Evolutionary conservation across 225 moss, liverwort and hornwort genomes (phyloP), one percentile per base, ranked within the genome.

Genomic region (Pseudoscleropodium purum): DNA sequence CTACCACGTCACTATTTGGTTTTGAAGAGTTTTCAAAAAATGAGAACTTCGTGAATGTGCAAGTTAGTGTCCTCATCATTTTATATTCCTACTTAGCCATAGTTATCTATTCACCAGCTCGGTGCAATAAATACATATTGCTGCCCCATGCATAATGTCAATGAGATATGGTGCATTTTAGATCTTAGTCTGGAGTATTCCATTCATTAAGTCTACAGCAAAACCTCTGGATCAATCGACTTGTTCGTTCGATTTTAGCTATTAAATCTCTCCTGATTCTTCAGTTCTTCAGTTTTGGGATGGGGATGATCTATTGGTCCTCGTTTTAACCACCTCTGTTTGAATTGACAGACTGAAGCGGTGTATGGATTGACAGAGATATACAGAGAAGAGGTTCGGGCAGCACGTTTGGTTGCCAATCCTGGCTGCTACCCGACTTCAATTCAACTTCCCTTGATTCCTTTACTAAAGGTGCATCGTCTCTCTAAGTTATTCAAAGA

Each of bases 401-500:
- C 85, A 84, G 95, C 98, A 60, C 94, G 95, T 85, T 93, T 96
- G 84, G 96, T 99, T 59, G 96, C 96, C 43, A 96, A 96, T 91
- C 97, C 97, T 68, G 96, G 96, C 54, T 99, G 97, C 88, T 99
- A 97, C 85, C 96, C 95, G 66, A 99, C 96, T 66, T 91, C 95
- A 81, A 85, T 96, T 73, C 96, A 99, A 90, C 96, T 99, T 92
- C 96, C 96, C 75, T 93, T 96, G 74, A 95, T 95, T 67, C 96
- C 96, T 24, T 90, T 96, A 88, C 91, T 99, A 7, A 92, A 96
- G 96, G 96, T 95, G 83, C n/a, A 59, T 61, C 59, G 62, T 49
- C 62, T 13, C 37, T 59, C 34, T 69, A 25, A 31, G 60, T 56
- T 51, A 18, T 47, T 76, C 27, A 39, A 23, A 33, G 74, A 75